Evolutionary conservation across 2,329 filamentous ascomycete genomes (phyloP), one percentile per base, ranked within the genome.

Genomic region (Colletotrichum tabaci): DNA sequence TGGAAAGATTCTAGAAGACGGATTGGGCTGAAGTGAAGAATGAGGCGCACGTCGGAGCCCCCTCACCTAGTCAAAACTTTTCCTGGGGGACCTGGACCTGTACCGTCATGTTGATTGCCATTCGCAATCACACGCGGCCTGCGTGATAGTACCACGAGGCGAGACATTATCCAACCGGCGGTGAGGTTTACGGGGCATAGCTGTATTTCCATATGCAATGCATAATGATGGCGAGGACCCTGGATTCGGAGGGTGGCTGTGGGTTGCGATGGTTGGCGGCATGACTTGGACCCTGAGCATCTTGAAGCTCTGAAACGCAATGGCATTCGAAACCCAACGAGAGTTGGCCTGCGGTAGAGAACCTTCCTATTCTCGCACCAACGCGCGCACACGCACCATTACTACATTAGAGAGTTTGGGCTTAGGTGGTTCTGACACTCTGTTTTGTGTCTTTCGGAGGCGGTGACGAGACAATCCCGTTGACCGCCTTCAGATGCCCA

Each of bases 1-100:
- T 71, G 55, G 70, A 72, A 72, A 61, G 55, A 44, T 71, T 72
- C 70, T 61, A 71, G 70, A 72, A 70, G 68, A 68, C 58, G 46
- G 68, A 63, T 68, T 58, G 57, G 46, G 65, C 65, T 71, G 65
- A 68, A 68, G 68, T 71, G 65, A 68, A 68, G 65, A 71, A 58
- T 62, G 57, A 67, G 42, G 67, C 50, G 56, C 58, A 55, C 58
- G 60, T 55, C 40, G 35, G 50, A 23, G 26, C 56, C 57, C 57
- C 52, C 46, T 67, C 68, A 26, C 58, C 40, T 67, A 21, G 50
- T 57, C 44, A 71, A 61, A 47, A 52, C 26, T 44, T 16, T 49
- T 42, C 35, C n/a, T 35, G 57, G 35, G 42, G 30, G 44, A 62
- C 65, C 58, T 71, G 26, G 65, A 47, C 68, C 68, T 68, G 40